Conservation (phyloP, 345 rosid species). For the Eucalyptus victrix region DNA sequence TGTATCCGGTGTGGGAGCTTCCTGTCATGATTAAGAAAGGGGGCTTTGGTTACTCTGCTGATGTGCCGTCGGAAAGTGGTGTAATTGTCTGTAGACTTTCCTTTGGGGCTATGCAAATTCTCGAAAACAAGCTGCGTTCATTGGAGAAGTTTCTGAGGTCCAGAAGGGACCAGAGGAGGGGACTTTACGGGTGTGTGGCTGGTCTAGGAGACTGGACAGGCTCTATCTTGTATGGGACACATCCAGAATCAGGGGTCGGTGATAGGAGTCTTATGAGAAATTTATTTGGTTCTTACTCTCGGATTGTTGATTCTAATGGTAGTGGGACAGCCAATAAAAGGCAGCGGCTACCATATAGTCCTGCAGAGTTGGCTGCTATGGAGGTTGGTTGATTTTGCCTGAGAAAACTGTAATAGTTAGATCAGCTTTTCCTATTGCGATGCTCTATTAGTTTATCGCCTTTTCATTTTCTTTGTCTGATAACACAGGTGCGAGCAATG, state of each 20-base stretch:
- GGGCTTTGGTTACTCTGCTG: conserved; percentile 17
- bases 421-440: background rate
- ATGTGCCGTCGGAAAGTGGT: conserved; percentile 35
- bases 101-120: conserved; percentile 60
- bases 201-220: conserved; percentile 86
- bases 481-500: conserved; percentile 81
- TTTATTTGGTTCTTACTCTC: conserved; percentile 59
- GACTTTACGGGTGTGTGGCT: conserved; percentile 91
- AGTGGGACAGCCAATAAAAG: conserved; percentile 63
- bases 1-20: conserved; percentile 93
- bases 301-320: conserved; percentile 48
- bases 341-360: conserved; percentile 69
- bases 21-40: conserved; percentile 61
- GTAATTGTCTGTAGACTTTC: conserved; percentile 73
- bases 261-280: conserved; percentile 71
- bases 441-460: background rate
- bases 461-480: background rate
- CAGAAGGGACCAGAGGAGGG: conserved; percentile 89
- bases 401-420: background rate
- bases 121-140: conserved; percentile 81
- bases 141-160: conserved; percentile 81
- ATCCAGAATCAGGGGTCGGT: conserved; percentile 51
- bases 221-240: conserved; percentile 74
- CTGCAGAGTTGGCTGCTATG: conserved; percentile 89
- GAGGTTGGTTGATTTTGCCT: conserved; percentile 38